Base-by-base conservation (phyloP, 805 yeast genomes). In the Jamesozyma hellenica region DNA sequence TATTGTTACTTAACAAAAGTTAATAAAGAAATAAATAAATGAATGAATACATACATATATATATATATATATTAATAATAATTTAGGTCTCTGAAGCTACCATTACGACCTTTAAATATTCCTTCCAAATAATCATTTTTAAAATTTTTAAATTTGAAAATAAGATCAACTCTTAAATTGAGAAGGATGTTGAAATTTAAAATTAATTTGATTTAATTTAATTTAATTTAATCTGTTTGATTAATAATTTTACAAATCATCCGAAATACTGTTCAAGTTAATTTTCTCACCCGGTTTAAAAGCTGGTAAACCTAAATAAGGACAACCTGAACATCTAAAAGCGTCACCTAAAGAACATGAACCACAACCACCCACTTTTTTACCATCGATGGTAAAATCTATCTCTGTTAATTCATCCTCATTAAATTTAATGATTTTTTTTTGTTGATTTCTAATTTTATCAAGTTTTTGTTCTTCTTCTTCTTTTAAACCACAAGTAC, bases 331-430 rank as follows among this genome's bases (percentile, higher is more conserved):
- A 61, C 99, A 92, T 56, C 99, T 71, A 66, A 92, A 92, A 0
- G 98, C 98, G 61, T 92, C 99, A 33, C 99, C 99, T 36, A 92
- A 71, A 0, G 97, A 79, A 65, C 99, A 92, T 10, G 95, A 84
- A 19, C 95, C 95, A 66, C 99, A 92, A 3, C 96, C 96, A 27
- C 96, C 96, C 11, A 94, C 82, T 55, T 60, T 55, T 56, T 90
- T 90, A 31, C 97, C 97, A 48, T 88, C 86, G n/a, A 88, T 77
- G 0, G 98, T 90, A 65, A 90, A 90, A 58, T 90, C 97, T 41
- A 90, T 77, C 58, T 90, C 98, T 3, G 94, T 74, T 52, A 87
- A 67, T 37, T 90, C 96, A 40, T 78, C 77, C 32, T 55, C 61
- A 37, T 54, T 64, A 64, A 45, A 71, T 65, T 58, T 44, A 58